Evolutionary conservation across 176 grass and related monocot species (phyloP), one percentile per base, ranked within the genome.

Genomic region (Ensete ventricosum): DNA sequence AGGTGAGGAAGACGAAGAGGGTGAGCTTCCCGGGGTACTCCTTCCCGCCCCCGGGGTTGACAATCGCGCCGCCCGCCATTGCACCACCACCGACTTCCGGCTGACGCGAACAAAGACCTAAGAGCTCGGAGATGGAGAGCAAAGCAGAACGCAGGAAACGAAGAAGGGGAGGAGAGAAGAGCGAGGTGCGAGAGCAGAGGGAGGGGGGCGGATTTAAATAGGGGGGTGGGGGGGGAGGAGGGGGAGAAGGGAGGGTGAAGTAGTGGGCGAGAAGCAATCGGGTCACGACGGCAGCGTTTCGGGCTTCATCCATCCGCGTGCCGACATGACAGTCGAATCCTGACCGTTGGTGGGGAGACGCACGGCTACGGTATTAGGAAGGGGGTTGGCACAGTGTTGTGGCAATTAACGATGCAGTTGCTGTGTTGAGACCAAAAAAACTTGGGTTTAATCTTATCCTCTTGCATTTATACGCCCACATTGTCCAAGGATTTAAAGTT

Each of bases 11-110:
- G 64, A 96, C 93, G 78, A 89, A 96, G 76, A 88, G 80, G 62
- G 93, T 96, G 63, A 96, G 82, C 60, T 88, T 92, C 16, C 93
- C 93, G 64, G 93, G 89, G 81, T 96, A 96, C 25, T 96, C 93
- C 79, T 88, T 96, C 0, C 24, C 76, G 20, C 25, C 83, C 1
- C 89, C 93, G 50, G 62, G 25, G 82, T 77, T 89, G 55, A 92
- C 79, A 57, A 92, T 78, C 48, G 74, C 89, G 0, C 89, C 93
- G 81, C 87, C 89, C 14, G 93, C 93, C 93, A 96, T 96, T 12
- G 50, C 20, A 13, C 60, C 22, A 14, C 34, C 4, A 4, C 22
- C 22, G 22, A 43, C 34, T 43, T 43, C 34, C 34, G 34, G 34
- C 34, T 6, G 34, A 43, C 34, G 4, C 34, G 34, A 43, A 43